These are phyloP conservation scores for Populus simonii DNA, from an alignment of 345 rosid genomes.

Conservation along the genomic window DNA sequence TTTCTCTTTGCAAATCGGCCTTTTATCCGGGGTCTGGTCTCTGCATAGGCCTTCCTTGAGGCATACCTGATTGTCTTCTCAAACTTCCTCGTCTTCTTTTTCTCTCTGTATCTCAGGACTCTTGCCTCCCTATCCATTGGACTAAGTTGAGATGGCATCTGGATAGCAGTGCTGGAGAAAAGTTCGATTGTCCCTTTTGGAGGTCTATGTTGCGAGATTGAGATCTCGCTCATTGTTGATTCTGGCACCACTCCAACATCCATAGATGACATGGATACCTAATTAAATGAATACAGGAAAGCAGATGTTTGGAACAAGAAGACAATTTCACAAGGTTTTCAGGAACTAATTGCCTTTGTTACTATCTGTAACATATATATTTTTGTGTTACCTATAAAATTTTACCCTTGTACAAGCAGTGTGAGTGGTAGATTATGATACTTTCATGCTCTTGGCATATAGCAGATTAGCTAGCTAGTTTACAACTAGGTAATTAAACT, in stretches of 20 bases:
- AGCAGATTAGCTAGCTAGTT: not conserved
- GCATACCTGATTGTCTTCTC: constrained; percentile 97
- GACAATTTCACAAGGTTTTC: not conserved
- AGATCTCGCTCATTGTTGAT: constrained; percentile 55
- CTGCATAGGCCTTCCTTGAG: constrained; percentile 95
- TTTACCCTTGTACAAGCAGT: not conserved
- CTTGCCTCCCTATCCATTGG: constrained; percentile 90
- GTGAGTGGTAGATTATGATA: not conserved
- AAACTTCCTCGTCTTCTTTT: constrained; percentile 82
- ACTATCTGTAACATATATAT: not conserved
- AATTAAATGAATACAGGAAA: not conserved
- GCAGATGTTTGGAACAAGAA: not conserved
- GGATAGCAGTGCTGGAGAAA: constrained; percentile 43
- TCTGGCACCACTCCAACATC: constrained; percentile 74
- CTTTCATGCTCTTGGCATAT: not conserved
- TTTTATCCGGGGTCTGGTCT: constrained; percentile 85
- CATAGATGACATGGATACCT: constrained; percentile 73
- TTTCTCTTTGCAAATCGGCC: constrained; percentile 88
- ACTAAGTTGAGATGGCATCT: constrained; percentile 59
- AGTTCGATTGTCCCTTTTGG: constrained; percentile 64
- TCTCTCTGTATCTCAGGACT: constrained; percentile 89
- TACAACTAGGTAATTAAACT: not conserved
- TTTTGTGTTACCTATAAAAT: not conserved
- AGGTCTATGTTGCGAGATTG: constrained; percentile 45
- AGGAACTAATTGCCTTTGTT: not conserved